Base-by-base conservation (phyloP, 441 rosid species). In the Aleurites moluccanus region DNA sequence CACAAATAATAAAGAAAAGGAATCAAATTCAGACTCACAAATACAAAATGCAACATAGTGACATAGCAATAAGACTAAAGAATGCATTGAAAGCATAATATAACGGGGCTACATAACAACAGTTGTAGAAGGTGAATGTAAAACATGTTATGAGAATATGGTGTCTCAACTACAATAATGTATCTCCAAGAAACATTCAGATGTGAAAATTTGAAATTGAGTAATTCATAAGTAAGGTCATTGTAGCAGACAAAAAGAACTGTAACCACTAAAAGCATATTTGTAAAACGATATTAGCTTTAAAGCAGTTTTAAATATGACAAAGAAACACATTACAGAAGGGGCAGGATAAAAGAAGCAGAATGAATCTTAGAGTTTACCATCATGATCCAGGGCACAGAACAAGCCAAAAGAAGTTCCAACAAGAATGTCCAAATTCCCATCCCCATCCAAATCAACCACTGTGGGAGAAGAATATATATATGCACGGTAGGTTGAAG, bases 361-460 rank as follows among this genome's bases (percentile, higher is more conserved):
- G 18, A 40, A 50, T 4, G 7, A 57, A 57, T 3, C n/a, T 62
- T 86, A n/a, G n/a, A n/a, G n/a, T n/a, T n/a, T 87, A 94, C 99
- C 99, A 72, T 78, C 92, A 80, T 96, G 99, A 87, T 96, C 99
- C 83, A 96, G 73, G 75, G 89, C 93, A 84, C 94, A 96, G 81
- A 96, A 96, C 84, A 94, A 83, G 80, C 99, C 99, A 86, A 85
- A 94, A 60, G 98, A 94, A 76, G 98, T 96, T 77, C 99, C 99
- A 47, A 96, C 94, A 79, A 94, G 96, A 77, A 96, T 92, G 85
- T 96, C 99, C 90, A 96, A 81, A 78, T 94, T 86, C 66, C 99
- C 99, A 88, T 96, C 98, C 33, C 98, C 98, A 84, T 96, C 98
- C 91, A 96, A 92, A 88, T 96, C 99, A 88, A 88, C 90, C 72